Conservation (phyloP, 148 eudicot genomes). For the Camellia japonica region DNA sequence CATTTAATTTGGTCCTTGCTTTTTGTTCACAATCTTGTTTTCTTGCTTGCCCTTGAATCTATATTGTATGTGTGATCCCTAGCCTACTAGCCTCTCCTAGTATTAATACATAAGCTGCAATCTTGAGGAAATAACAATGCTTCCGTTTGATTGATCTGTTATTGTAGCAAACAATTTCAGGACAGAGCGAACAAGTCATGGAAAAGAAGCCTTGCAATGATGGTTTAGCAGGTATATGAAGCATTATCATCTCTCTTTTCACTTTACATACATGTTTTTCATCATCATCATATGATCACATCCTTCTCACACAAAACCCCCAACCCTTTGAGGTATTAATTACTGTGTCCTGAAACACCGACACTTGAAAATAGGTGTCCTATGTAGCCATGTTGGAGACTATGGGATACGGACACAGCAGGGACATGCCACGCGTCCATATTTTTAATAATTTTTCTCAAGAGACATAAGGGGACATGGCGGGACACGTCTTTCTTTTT, state of each 20-base stretch:
- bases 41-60: neutral
- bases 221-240: neutral
- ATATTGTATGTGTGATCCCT: neutral
- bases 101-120: neutral
- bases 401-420: too few relatives aligned
- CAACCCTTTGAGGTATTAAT: too few relatives aligned
- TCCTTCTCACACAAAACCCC: too few relatives aligned
- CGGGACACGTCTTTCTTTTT: too few relatives aligned
- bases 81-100: neutral
- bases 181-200: neutral
- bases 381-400: too few relatives aligned
- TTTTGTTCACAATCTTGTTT: neutral
- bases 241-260: neutral
- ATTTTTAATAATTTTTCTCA: too few relatives aligned
- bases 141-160: neutral
- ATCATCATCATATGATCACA: neutral
- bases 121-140: neutral
- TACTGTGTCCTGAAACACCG: neutral
- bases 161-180: neutral
- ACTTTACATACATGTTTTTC: neutral
- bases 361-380: too few relatives aligned
- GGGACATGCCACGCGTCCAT: too few relatives aligned
- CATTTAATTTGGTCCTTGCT: too few relatives aligned
- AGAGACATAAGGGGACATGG: too few relatives aligned
- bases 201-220: neutral